phyloP scores from a whole-genome alignment of 2,329 filamentous ascomycete genomes.

The Geosmithia flava region DNA sequence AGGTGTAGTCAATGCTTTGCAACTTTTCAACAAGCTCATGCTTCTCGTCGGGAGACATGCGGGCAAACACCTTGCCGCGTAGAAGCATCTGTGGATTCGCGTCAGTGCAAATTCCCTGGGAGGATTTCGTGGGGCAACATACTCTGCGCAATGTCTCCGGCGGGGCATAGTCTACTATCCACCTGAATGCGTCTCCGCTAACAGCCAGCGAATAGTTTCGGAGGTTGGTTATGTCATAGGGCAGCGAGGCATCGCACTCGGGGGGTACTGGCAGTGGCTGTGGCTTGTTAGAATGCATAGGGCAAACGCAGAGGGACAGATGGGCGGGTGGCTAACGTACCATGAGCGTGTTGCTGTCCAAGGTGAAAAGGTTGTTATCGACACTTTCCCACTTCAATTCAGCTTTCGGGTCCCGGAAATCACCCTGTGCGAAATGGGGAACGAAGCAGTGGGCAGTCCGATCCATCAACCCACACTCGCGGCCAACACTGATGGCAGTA shows the following conservation, averaged over 20 bases:
- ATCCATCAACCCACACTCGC: conserved; percentile 77
- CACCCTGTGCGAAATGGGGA: conserved; percentile 72
- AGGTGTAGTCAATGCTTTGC: conserved; percentile 90
- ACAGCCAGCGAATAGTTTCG: conserved; percentile 82
- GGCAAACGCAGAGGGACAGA: not conserved
- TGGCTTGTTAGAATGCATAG: not conserved
- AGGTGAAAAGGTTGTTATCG: conserved; percentile 66
- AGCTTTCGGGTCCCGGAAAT: conserved; percentile 60
- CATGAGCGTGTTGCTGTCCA: conserved; percentile 68
- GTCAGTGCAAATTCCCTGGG: not conserved
- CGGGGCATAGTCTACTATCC: conserved; percentile 85
- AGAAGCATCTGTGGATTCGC: conserved; percentile 60
- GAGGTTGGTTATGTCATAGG: conserved; percentile 71
- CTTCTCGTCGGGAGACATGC: conserved; percentile 98
- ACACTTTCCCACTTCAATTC: conserved; percentile 84
- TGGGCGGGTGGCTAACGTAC: conserved; percentile 23
- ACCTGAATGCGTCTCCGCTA: conserved; percentile 88
- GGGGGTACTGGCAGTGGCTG: conserved; percentile 60
- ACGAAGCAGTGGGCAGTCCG: conserved; percentile 81
- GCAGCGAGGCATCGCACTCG: conserved; percentile 68
- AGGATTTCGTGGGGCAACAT: conserved; percentile 11
- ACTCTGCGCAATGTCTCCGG: conserved; percentile 65
- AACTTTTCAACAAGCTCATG: conserved; percentile 95
- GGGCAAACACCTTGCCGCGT: conserved; percentile 82
- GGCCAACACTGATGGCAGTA: conserved; percentile 88